These are phyloP conservation scores for Tricladium varicosporioides DNA, from an alignment of 2,329 filamentous ascomycete genomes.

Conservation along the genomic window DNA sequence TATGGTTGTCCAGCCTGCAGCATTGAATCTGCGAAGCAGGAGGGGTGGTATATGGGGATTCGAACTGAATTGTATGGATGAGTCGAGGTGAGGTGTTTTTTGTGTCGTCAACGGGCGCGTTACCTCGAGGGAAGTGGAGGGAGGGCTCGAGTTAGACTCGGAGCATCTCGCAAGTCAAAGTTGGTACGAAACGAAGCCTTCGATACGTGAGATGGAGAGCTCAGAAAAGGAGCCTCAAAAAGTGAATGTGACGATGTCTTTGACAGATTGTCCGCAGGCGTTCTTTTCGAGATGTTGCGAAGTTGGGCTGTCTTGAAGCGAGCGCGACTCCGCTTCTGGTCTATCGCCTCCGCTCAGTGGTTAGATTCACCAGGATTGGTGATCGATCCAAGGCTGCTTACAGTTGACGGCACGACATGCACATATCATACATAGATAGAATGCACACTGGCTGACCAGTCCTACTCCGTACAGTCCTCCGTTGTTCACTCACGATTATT, in stretches of 20 bases:
- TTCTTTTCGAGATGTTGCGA: conserved; percentile 19
- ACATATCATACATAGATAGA: background rate
- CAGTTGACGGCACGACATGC: background rate
- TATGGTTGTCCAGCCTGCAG: conserved; percentile 12
- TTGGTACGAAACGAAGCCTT: background rate
- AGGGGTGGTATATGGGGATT: conserved; percentile 9
- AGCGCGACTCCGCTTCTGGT: background rate
- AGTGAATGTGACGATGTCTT: conserved; percentile 1
- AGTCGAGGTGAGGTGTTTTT: conserved; percentile 6
- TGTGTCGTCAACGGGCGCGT: conserved; percentile 17
- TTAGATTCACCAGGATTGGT: background rate
- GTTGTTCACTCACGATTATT: too few species aligned
- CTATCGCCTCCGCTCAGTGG: background rate
- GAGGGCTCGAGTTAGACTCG: conserved; percentile 12
- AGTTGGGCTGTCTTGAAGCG: conserved; percentile 4
- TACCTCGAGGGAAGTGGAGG: conserved; percentile 3
- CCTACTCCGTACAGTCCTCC: too few species aligned
- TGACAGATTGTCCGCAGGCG: conserved; percentile 4
- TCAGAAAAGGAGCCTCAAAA: conserved; percentile 8
- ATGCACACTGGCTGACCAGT: too few species aligned
- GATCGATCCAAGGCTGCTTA: background rate
- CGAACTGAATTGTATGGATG: background rate
- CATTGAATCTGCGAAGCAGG: conserved; percentile 21
- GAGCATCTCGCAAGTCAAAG: conserved; percentile 13
- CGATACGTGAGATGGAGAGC: background rate